Conservation (phyloP, 2,329 filamentous ascomycete species). For the Ceratocystiopsis sp. region DNA sequence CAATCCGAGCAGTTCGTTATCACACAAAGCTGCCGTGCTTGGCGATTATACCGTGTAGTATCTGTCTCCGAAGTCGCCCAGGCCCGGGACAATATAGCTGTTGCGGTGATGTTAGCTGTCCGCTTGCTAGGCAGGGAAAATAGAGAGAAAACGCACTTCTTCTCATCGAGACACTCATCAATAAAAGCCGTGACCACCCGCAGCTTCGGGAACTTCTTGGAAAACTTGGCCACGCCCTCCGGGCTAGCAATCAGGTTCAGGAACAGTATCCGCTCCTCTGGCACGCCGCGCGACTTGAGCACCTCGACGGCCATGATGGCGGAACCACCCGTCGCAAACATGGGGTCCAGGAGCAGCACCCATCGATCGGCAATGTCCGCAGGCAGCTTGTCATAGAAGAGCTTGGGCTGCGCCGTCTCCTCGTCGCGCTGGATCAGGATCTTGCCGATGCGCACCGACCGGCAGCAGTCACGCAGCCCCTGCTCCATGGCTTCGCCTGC, state of each 20-base stretch:
- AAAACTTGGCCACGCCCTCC: conserved; percentile 78
- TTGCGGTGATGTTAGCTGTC: conserved; percentile 9
- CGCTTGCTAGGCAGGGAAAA: neutral
- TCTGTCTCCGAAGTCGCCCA: conserved; percentile 89
- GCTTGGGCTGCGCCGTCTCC: conserved; percentile 76
- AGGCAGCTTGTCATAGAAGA: conserved; percentile 96
- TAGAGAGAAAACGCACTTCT: conserved; percentile 51
- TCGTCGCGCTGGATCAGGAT: conserved; percentile 96
- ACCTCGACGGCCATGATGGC: conserved; percentile 96
- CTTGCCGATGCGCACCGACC: conserved; percentile 95
- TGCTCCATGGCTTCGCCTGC: conserved; percentile 98
- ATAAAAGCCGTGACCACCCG: conserved; percentile 92
- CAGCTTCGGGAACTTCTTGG: conserved; percentile 72
- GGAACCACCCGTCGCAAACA: conserved; percentile 95
- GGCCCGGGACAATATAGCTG: conserved; percentile 87
- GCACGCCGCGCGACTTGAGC: conserved; percentile 74
- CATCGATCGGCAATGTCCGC: conserved; percentile 84
- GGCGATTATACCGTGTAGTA: conserved; percentile 66
- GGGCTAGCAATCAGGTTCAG: conserved; percentile 96
- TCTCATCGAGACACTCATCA: conserved; percentile 84
- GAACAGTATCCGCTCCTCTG: conserved; percentile 89
- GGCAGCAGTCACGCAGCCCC: conserved; percentile 86
- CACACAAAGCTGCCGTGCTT: too few relatives aligned
- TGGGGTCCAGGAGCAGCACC: conserved; percentile 91
- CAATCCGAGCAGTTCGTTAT: too few relatives aligned